phyloP scores from a whole-genome alignment of 2,329 filamentous ascomycete species.

The Xylariaceae sp. region DNA sequence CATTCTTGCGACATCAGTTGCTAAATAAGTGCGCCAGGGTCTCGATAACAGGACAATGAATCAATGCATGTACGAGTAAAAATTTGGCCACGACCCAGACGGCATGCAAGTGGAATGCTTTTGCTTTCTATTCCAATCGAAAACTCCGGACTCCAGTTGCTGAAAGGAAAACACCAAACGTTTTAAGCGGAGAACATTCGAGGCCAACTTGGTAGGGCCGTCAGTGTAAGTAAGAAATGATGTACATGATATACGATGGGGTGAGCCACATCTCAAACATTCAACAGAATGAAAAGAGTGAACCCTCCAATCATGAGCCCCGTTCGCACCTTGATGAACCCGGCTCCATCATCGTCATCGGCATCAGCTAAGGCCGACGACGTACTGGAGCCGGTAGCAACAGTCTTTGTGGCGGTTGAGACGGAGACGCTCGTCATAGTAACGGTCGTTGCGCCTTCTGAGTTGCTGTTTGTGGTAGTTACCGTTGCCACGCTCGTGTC shows the following conservation, averaged over 20 bases:
- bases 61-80: too few relatives aligned
- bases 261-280: not conserved
- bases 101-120: not conserved
- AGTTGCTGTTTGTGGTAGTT: not conserved
- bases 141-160: not conserved
- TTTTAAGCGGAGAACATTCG: not conserved
- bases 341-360: not conserved
- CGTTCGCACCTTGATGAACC: not conserved
- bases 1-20: too few relatives aligned
- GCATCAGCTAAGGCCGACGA: not conserved
- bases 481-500: slow-evolving; percentile 10
- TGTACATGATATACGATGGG: not conserved
- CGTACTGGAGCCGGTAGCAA: not conserved
- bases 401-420: too few relatives aligned
- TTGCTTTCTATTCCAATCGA: not conserved
- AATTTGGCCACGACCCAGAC: not conserved
- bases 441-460: too few relatives aligned
- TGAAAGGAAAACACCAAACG: not conserved
- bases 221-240: not conserved
- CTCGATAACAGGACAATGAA: too few relatives aligned
- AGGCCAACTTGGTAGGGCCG: not conserved
- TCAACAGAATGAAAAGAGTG: not conserved
- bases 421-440: too few relatives aligned
- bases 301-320: not conserved
- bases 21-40: too few relatives aligned